Evolutionary conservation across 768 basidiomycete species (phyloP), one percentile per base, ranked within the genome.

Genomic region (Tephrocybe rancida): DNA sequence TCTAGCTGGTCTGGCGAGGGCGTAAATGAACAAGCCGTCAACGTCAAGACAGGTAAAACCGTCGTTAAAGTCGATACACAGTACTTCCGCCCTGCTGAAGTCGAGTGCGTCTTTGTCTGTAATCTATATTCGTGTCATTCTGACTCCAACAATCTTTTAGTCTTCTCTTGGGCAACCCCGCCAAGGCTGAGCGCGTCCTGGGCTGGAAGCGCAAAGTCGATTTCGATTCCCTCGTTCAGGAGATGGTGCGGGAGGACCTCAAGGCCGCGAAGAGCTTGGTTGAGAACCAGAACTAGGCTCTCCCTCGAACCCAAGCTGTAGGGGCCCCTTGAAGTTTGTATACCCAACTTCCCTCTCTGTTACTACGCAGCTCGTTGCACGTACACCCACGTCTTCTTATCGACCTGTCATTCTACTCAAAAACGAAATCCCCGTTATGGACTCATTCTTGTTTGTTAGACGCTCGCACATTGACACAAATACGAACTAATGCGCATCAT

Each of bases 61-160:
- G 73, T 96, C 44, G 93, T 98, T 63, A 87, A 85, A 64, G 83
- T 98, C 34, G 96, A 98, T 72, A 68, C 88, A 22, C 78, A 79
- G 60, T 96, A 97, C 78, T 97, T 95, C 88, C 89, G 95, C 70
- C 92, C 92, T 8, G 90, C 92, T 18, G 92, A 95, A 84, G 93
- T 96, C 72, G 93, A 96, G 87, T 92, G 64, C 57, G 90, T 86
- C 14, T 57, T 21, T 39, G 39, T 30, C 35, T 24, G 50, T 25
- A 24, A 37, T 7, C 32, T 27, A 39, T 18, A 22, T 29, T 42
- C 24, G 10, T 49, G 45, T 14, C 13, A 34, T 24, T 22, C 44
- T 49, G 41, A 38, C 44, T 38, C 21, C 16, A 21, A 35, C 44
- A 29, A 43, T 34, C 44, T 58, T 47, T 30, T 39, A 94, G 92